Evolutionary conservation across 106 monocot genomes (phyloP).

Genomic region (Dendrobium nobile): DNA sequence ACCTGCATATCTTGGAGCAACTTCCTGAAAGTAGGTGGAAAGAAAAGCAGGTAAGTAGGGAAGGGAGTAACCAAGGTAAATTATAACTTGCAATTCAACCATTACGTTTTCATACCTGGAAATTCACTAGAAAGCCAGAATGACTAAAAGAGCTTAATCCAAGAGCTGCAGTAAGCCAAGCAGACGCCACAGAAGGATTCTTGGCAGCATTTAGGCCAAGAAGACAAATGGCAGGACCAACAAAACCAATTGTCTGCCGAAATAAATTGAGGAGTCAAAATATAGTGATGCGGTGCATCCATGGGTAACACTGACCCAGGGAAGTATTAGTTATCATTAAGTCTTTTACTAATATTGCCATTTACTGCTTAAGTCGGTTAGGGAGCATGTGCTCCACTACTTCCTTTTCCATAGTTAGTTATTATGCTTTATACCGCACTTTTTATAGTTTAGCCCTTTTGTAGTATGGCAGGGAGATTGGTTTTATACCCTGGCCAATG

Average conservation of each 20-base stretch:
- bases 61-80: neutral
- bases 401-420: too few species aligned
- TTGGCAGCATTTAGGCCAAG: constrained; percentile 61
- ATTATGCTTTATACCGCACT: too few species aligned
- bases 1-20: constrained; percentile 85
- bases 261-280: neutral
- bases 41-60: constrained; percentile 8
- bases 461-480: too few species aligned
- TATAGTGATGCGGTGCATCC: too few species aligned
- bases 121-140: constrained; percentile 88
- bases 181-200: constrained; percentile 54
- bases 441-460: too few species aligned
- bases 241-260: constrained; percentile 82
- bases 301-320: too few species aligned
- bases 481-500: too few species aligned
- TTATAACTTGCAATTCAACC: neutral
- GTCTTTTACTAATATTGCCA: too few species aligned
- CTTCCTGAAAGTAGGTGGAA: constrained; percentile 46
- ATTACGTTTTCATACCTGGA: constrained; percentile 45
- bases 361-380: too few species aligned
- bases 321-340: too few species aligned
- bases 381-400: too few species aligned
- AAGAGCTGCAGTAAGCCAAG: constrained; percentile 83
- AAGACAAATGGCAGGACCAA: constrained; percentile 78
- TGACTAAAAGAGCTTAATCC: constrained; percentile 91